phyloP scores from a whole-genome alignment of 1,139 yeast species.

The Petasospora rhodanensis region DNA sequence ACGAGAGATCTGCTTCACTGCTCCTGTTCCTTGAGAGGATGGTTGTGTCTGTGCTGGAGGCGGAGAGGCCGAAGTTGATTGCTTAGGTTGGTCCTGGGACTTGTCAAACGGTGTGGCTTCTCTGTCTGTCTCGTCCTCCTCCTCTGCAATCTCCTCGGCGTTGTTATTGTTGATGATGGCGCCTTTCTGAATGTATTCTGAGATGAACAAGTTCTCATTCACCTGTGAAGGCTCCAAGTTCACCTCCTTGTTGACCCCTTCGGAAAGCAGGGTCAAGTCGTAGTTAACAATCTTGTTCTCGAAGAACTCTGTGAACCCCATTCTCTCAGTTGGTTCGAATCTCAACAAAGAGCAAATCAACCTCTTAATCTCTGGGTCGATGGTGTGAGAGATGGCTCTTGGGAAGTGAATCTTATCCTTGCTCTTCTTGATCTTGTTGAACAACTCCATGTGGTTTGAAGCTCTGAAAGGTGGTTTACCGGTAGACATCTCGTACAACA shows the following conservation, averaged over 20 bases:
- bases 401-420: constrained; percentile 80
- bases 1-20: constrained; percentile 19
- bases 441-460: constrained; percentile 82
- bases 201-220: constrained; percentile 75
- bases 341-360: constrained; percentile 73
- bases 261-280: constrained; percentile 27
- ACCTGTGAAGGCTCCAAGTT: constrained; percentile 60
- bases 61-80: constrained; percentile 1
- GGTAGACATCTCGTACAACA: constrained; percentile 87
- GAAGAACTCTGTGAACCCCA: constrained; percentile 85
- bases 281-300: constrained; percentile 40
- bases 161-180: constrained; percentile 20
- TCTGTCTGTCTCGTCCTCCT: constrained; percentile 13
- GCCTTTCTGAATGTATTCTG: constrained; percentile 58
- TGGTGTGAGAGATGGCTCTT: constrained; percentile 31
- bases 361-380: constrained; percentile 50
- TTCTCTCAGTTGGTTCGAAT: constrained; percentile 81
- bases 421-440: constrained; percentile 77
- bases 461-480: constrained; percentile 97
- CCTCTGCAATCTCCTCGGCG: constrained; percentile 15
- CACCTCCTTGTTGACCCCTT: constrained; percentile 30
- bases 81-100: constrained; percentile 5
- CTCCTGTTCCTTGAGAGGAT: neutral
- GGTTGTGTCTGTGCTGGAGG: constrained; percentile 4
- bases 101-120: constrained; percentile 4